Percentiles rank a stretch among this genome's conserved stretches.
Evolutionary conservation across 352 stramenopile species (phyloP).

Genomic region (Pythium vanterpoolii): DNA sequence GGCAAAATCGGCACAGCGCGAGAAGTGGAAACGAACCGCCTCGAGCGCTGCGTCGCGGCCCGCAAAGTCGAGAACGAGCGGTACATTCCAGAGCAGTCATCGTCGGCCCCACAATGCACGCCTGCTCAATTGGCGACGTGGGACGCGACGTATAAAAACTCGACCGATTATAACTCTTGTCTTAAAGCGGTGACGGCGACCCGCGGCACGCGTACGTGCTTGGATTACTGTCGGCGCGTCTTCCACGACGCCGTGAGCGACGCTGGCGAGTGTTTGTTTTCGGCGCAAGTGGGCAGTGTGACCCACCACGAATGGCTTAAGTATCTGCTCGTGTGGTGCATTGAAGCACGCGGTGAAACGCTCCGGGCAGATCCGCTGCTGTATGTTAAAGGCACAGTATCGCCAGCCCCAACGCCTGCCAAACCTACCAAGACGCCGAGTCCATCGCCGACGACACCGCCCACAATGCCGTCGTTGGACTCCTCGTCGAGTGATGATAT

Average conservation of each 20-base stretch:
- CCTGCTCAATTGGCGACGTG: constrained; percentile 8
- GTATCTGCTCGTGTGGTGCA: constrained; percentile 18
- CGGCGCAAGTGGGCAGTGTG: constrained; percentile 4
- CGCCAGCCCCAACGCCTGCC: constrained; percentile 3
- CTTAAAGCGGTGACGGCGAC: background rate
- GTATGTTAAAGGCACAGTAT: background rate
- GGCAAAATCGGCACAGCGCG: constrained; percentile 11
- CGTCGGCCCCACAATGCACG: constrained; percentile 6
- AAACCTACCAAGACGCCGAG: constrained; percentile 13
- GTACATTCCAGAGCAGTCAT: constrained; percentile 1
- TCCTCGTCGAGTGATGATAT: background rate
- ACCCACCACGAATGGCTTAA: constrained; percentile 23
- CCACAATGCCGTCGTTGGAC: background rate
- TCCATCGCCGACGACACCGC: background rate
- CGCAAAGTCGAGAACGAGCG: constrained; percentile 2
- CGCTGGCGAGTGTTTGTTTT: constrained; percentile 17
- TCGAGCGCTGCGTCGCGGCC: constrained; percentile 4
- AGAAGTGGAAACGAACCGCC: constrained; percentile 12
- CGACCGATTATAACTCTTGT: constrained; percentile 8
- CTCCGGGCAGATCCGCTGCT: constrained; percentile 13
- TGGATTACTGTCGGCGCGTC: constrained; percentile 9
- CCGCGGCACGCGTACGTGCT: background rate
- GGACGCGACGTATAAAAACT: constrained; percentile 7
- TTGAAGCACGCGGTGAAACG: constrained; percentile 7
- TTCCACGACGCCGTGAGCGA: constrained; percentile 15